Conservation (phyloP, 2,329 filamentous ascomycete genomes). For the Penicillium sp. region DNA sequence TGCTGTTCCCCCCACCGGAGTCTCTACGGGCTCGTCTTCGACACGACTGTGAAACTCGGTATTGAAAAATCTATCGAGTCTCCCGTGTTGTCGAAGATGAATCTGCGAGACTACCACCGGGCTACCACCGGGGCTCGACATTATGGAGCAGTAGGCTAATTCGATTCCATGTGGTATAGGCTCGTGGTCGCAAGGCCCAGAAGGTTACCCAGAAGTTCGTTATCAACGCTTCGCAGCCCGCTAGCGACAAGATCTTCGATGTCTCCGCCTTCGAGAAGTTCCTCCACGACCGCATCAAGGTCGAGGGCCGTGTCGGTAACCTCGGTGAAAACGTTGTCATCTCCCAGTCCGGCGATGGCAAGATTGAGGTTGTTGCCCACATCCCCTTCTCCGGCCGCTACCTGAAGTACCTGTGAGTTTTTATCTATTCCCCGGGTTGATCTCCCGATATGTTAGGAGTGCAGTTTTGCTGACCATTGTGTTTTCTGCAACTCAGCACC, state of each 20-base stretch:
- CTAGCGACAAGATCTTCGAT: conserved; percentile 99
- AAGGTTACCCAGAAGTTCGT: conserved; percentile 70
- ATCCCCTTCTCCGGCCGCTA: conserved; percentile 98
- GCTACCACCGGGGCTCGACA: conserved; percentile 29
- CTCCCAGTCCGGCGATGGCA: conserved; percentile 88
- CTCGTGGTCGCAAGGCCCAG: conserved; percentile 49
- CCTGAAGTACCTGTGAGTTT: conserved; percentile 96
- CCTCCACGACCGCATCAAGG: conserved; percentile 99
- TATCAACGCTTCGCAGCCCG: conserved; percentile 98
- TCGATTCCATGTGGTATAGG: conserved; percentile 51
- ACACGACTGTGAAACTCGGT: conserved; percentile 5
- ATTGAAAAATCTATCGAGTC: conserved; percentile 27
- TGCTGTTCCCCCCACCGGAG: conserved; percentile 73
- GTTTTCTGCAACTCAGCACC: conserved; percentile 60
- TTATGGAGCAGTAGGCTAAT: conserved; percentile 92
- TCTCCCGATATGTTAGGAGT: neutral
- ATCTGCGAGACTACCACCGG: conserved; percentile 14
- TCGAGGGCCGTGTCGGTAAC: conserved; percentile 94
- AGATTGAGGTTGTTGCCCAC: conserved; percentile 96
- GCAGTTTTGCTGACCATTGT: conserved; percentile 7
- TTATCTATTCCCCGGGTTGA: neutral
- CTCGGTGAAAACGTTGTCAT: conserved; percentile 91
- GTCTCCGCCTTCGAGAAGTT: conserved; percentile 99
- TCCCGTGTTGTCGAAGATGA: neutral
- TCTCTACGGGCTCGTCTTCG: conserved; percentile 17